These are phyloP conservation scores for Aphanomyces stellatus DNA, from an alignment of 352 stramenopile species.

Conservation along the genomic window DNA sequence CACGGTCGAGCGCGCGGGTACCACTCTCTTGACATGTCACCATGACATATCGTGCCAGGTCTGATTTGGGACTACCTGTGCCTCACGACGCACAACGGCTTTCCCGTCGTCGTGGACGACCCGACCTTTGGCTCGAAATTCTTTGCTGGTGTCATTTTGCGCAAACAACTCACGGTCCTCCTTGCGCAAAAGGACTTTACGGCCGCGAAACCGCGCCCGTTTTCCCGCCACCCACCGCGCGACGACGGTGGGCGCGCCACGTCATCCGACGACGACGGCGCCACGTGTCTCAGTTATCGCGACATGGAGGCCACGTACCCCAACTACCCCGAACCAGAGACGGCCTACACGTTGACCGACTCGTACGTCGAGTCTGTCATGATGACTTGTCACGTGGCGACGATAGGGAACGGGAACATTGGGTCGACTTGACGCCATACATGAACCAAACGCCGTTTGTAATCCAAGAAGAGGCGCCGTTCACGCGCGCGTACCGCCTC, in stretches of 20 bases:
- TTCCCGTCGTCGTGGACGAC: constrained; percentile 80
- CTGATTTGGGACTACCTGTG: constrained; percentile 92
- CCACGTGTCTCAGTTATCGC: constrained; percentile 62
- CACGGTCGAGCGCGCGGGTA: constrained; percentile 82
- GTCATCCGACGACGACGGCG: constrained; percentile 33
- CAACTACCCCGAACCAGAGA: constrained; percentile 57
- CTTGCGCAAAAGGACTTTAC: constrained; percentile 59
- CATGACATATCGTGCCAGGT: constrained; percentile 33
- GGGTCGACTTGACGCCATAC: constrained; percentile 94
- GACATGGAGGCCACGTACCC: constrained; percentile 82
- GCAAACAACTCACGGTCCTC: constrained; percentile 74
- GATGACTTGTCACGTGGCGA: background rate
- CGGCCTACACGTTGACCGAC: constrained; percentile 19
- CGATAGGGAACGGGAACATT: constrained; percentile 76
- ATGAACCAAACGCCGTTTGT: constrained; percentile 96
- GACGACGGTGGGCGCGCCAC: constrained; percentile 13
- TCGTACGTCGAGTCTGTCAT: background rate
- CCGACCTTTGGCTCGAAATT: constrained; percentile 74
- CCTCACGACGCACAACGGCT: constrained; percentile 79
- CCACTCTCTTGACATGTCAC: background rate
- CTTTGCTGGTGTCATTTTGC: constrained; percentile 71
- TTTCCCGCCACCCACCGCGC: constrained; percentile 41
- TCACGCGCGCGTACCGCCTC: constrained; percentile 93
- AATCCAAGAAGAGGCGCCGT: constrained; percentile 92
- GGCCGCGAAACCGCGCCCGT: constrained; percentile 58